Evolutionary conservation across 1,284 basidiomycete species (phyloP), one percentile per base, ranked within the genome.

Genomic region (Microbotryum lychnidis-dioicae): DNA sequence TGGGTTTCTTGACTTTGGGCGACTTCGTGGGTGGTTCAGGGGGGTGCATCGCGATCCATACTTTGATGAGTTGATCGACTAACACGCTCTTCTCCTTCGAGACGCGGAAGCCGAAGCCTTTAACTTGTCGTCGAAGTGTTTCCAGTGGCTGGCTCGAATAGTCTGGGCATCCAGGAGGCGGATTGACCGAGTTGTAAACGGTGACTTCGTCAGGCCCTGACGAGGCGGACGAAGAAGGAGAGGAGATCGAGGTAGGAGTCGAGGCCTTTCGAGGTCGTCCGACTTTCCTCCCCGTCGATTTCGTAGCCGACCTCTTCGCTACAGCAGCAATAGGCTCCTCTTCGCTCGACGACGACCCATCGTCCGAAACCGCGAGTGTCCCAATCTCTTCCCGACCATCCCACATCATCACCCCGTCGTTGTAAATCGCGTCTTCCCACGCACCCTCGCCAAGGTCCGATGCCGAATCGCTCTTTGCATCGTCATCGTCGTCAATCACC

Each of bases 31-130:
- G 37, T 16, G 37, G 37, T 42, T 42, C 12, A 42, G 37, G 21
- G 9, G 60, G 54, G 29, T 66, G 58, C 57, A 61, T 49, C 46
- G 62, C 66, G 21, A 27, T 56, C 69, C 69, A 68, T 12, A 63
- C 56, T 21, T 50, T 37, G 18, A 31, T 23, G 23, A 64, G 48
- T 48, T 66, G 66, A 6, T 57, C 55, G 29, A 63, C 63, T 27
- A 68, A 45, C n/a, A 65, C 64, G 9, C 21, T n/a, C 23, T 53
- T 62, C 56, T 64, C 65, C 49, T 60, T 64, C 8, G 61, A 57
- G 37, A 58, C 27, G 14, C 65, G 62, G 37, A 61, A 66, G 16
- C 67, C 67, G 46, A 63, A 69, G 44, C 54, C 50, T 6, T 42
- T 27, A 9, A 65, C 65, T 21, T 66, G 54, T 7, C 62, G 54